phyloP scores from a whole-genome alignment of 495 filamentous ascomycete genomes.

The Elasticomyces elasticus region DNA sequence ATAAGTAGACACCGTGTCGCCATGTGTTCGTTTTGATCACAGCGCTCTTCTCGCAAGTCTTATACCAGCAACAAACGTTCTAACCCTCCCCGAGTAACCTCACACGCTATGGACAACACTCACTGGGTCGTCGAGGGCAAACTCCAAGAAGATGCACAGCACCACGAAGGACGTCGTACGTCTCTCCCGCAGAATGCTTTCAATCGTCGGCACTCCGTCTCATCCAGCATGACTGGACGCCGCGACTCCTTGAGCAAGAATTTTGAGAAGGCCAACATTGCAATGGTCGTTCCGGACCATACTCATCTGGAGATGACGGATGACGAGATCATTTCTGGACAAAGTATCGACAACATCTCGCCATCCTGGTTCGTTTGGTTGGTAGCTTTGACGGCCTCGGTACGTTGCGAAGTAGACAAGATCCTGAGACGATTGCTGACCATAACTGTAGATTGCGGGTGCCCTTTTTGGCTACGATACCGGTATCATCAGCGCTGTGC shows the following conservation, averaged over 20 bases:
- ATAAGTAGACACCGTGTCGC: no score
- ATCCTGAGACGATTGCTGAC: no score
- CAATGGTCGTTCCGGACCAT: neutral
- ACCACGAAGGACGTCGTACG: neutral
- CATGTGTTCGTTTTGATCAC: neutral
- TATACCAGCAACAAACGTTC: neutral
- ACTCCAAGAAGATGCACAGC: neutral
- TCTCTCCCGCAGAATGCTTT: neutral
- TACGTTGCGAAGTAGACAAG: no score
- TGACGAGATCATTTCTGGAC: neutral
- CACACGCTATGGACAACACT: neutral
- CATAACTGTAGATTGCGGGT: slow-evolving; percentile 14
- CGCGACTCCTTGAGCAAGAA: slow-evolving; percentile 4
- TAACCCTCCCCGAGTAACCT: neutral
- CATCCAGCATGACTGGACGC: neutral
- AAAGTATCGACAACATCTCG: slow-evolving; percentile 5
- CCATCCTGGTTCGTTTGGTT: slow-evolving; percentile 11
- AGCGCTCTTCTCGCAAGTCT: neutral
- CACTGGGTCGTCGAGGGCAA: neutral
- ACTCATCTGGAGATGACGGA: slow-evolving; percentile 5
- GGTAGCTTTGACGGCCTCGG: slow-evolving; percentile 12
- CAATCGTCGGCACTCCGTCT: neutral
- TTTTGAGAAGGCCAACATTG: slow-evolving; percentile 1
- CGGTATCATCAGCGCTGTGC: slow-evolving; percentile 40
- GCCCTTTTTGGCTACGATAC: slow-evolving; percentile 37